phyloP scores from a whole-genome alignment of 2,329 filamentous ascomycete species.

The Penicillium vulpinum region DNA sequence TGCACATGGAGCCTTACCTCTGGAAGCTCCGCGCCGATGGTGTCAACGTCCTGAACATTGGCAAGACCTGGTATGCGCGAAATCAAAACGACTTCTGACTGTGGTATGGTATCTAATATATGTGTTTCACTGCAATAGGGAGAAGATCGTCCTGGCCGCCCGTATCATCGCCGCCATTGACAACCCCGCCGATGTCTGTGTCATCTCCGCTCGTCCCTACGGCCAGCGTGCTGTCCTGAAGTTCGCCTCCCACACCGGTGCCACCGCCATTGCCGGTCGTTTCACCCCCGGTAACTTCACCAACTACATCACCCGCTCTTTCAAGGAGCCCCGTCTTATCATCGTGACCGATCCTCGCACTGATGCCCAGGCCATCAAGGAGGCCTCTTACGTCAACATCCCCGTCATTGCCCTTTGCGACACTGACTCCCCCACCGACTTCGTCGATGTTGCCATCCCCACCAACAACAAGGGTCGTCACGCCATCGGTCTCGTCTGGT shows the following conservation, averaged over 20 bases:
- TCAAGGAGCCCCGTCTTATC: slow-evolving; percentile 99
- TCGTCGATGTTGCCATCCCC: slow-evolving; percentile 98
- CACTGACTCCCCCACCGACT: slow-evolving; percentile 99
- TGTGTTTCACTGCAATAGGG: slow-evolving; percentile 58
- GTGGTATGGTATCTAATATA: slow-evolving; percentile 22
- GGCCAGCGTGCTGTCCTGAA: slow-evolving; percentile 99
- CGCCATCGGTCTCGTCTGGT: slow-evolving; percentile 98
- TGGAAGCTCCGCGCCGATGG: slow-evolving; percentile 99
- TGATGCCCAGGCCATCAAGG: slow-evolving; percentile 99
- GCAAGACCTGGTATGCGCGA: slow-evolving; percentile 90
- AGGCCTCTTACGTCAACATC: slow-evolving; percentile 99
- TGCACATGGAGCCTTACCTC: slow-evolving; percentile 99
- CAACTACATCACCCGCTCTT: slow-evolving; percentile 99
- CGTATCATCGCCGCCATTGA: slow-evolving; percentile 98
- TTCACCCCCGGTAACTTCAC: slow-evolving; percentile 99
- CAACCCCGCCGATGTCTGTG: slow-evolving; percentile 99
- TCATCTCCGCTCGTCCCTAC: slow-evolving; percentile 99
- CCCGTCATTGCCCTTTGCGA: slow-evolving; percentile 99
- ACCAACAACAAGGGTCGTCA: slow-evolving; percentile 99
- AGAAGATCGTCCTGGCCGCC: slow-evolving; percentile 99
- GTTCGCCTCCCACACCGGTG: slow-evolving; percentile 98
- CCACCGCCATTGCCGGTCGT: slow-evolving; percentile 95
- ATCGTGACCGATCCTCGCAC: slow-evolving; percentile 99
- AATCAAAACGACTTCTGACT: background rate
- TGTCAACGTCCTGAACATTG: slow-evolving; percentile 98